These are phyloP conservation scores for Corniculantispora saksenae DNA, from an alignment of 2,329 filamentous ascomycete genomes.

Conservation along the genomic window DNA sequence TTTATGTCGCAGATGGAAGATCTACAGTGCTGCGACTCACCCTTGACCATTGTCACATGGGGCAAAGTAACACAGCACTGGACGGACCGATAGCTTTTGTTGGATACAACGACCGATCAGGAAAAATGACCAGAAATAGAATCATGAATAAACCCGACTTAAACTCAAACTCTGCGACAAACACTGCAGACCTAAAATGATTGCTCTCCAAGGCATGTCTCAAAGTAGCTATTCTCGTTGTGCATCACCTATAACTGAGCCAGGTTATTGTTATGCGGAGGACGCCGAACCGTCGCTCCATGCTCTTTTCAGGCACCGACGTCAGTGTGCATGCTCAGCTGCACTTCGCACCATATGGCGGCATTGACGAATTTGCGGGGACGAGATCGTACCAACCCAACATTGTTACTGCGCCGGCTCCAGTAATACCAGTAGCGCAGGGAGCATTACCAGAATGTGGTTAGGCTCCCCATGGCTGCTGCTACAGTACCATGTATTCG, in stretches of 20 bases:
- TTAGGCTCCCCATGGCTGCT: not conserved
- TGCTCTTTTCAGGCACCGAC: slow-evolving; percentile 3
- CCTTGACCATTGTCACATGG: not conserved
- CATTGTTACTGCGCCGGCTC: not conserved
- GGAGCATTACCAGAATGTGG: not conserved
- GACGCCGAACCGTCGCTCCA: not conserved
- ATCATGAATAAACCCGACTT: not conserved
- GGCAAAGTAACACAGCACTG: not conserved
- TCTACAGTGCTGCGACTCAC: not conserved
- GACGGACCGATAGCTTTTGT: not conserved
- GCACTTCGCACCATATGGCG: slow-evolving; percentile 5
- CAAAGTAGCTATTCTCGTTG: not conserved
- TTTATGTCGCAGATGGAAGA: not conserved
- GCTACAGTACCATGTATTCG: not conserved
- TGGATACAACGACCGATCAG: not conserved
- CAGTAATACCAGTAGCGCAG: not conserved
- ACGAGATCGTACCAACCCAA: slow-evolving; percentile 2
- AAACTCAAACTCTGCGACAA: slow-evolving; percentile 4
- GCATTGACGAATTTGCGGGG: slow-evolving; percentile 11
- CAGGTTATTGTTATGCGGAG: not conserved
- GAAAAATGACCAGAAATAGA: not conserved
- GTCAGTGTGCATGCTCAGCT: slow-evolving; percentile 9
- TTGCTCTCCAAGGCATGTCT: not conserved
- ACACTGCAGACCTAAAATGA: not conserved
- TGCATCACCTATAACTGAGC: not conserved